phyloP scores from a whole-genome alignment of 2,329 filamentous ascomycete species.

The Colletotrichum somersetense region DNA sequence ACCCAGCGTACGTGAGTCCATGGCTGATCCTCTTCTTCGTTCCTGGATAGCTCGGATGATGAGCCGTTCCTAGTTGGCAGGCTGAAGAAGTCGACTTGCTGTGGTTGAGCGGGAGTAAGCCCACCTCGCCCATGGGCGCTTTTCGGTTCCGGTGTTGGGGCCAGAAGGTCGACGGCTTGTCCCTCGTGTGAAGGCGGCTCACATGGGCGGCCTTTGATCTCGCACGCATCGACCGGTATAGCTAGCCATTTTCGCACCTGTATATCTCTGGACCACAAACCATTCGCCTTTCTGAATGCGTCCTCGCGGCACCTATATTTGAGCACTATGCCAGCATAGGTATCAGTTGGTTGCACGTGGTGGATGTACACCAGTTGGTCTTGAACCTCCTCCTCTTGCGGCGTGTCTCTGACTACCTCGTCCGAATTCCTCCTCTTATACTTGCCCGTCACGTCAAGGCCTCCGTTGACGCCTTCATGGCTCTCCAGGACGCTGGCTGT shows the following conservation, averaged over 20 bases:
- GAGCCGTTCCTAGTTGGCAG: slow-evolving; percentile 24
- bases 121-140: slow-evolving; percentile 43
- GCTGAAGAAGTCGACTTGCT: slow-evolving; percentile 47
- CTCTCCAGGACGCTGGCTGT: slow-evolving; percentile 72
- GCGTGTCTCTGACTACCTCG: slow-evolving; percentile 58
- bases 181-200: slow-evolving; percentile 62
- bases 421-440: slow-evolving; percentile 79
- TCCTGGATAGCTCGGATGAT: slow-evolving; percentile 12
- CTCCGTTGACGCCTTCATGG: slow-evolving; percentile 70
- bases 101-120: slow-evolving; percentile 44
- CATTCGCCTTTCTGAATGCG: slow-evolving; percentile 86
- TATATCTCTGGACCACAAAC: slow-evolving; percentile 95
- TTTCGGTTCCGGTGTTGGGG: slow-evolving; percentile 58
- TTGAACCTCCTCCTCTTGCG: slow-evolving; percentile 70
- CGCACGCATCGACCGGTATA: slow-evolving; percentile 90
- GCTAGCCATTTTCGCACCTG: slow-evolving; percentile 85
- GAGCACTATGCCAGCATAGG: slow-evolving; percentile 90
- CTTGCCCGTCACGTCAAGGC: slow-evolving; percentile 66
- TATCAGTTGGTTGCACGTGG: slow-evolving; percentile 84
- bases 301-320: slow-evolving; percentile 90
- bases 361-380: slow-evolving; percentile 93
- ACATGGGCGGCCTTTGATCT: slow-evolving; percentile 80
- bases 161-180: slow-evolving; percentile 64
- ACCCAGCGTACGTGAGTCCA: slow-evolving; percentile 96
- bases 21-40: slow-evolving; percentile 67